Conservation (phyloP, 2,329 filamentous ascomycete genomes). For the Hypoxylon rubiginosum region DNA sequence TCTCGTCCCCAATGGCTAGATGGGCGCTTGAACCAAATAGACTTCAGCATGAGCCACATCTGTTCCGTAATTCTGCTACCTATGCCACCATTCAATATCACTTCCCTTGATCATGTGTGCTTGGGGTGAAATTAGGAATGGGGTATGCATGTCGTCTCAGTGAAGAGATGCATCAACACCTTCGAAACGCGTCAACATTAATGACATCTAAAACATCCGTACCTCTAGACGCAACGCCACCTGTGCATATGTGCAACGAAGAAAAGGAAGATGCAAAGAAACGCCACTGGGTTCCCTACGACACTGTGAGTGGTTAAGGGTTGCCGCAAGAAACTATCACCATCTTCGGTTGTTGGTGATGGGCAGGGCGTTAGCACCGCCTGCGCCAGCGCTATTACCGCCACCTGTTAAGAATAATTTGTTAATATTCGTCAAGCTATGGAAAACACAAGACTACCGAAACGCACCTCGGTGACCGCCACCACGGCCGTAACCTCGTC, state of each 20-base stretch:
- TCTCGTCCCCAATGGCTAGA: constrained; percentile 31
- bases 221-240: constrained; percentile 53
- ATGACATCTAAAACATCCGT: constrained; percentile 52
- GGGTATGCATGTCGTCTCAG: constrained; percentile 35
- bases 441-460: constrained; percentile 2
- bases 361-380: constrained; percentile 58
- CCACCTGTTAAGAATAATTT: constrained; percentile 52
- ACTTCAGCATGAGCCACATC: constrained; percentile 16
- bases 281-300: constrained; percentile 30
- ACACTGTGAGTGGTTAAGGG: constrained; percentile 25
- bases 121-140: constrained; percentile 37
- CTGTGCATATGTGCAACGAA: constrained; percentile 50
- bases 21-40: constrained; percentile 30
- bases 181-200: constrained; percentile 43
- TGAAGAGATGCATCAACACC: constrained; percentile 43
- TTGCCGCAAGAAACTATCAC: constrained; percentile 41
- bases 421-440: constrained; percentile 18
- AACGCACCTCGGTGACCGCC: constrained; percentile 63
- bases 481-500: constrained; percentile 74
- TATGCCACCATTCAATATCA: constrained; percentile 28
- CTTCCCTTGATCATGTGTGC: constrained; percentile 22
- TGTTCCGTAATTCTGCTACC: constrained; percentile 21
- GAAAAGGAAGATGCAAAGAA: constrained; percentile 38
- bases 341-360: constrained; percentile 54
- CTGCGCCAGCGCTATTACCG: constrained; percentile 58